phyloP scores from a whole-genome alignment of 2,329 filamentous ascomycete genomes.

The Domatiomyces globalis region DNA sequence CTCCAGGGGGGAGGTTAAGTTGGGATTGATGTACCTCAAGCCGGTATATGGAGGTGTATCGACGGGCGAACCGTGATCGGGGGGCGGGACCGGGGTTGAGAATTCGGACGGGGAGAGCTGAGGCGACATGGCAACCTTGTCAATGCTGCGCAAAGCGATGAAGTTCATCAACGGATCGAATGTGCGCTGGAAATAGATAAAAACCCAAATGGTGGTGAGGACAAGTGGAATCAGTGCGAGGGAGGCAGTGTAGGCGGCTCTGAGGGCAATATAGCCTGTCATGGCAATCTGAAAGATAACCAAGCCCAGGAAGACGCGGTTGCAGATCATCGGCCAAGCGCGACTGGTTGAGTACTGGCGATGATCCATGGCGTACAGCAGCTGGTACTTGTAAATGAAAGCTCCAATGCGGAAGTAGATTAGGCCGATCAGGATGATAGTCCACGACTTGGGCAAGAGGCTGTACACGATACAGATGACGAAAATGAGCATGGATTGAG shows the following conservation, averaged over 20 bases:
- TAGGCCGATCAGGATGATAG: conserved; percentile 63
- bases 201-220: conserved; percentile 74
- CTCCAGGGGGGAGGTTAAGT: conserved; percentile 30
- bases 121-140: conserved; percentile 40
- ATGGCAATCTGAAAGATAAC: conserved; percentile 84
- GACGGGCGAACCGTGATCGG: conserved; percentile 28
- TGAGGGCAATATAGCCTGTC: conserved; percentile 67
- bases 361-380: conserved; percentile 97
- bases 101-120: conserved; percentile 21
- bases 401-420: conserved; percentile 70
- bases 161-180: conserved; percentile 85
- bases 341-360: conserved; percentile 84
- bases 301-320: conserved; percentile 72
- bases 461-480: conserved; percentile 95
- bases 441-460: conserved; percentile 63
- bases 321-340: conserved; percentile 94
- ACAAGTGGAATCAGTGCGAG: conserved; percentile 62
- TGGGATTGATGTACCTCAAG: conserved; percentile 35
- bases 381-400: conserved; percentile 92
- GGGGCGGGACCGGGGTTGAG: conserved; percentile 28
- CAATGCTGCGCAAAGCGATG: conserved; percentile 79
- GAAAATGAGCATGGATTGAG: conserved; percentile 81
- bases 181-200: conserved; percentile 61
- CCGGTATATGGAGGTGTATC: conserved; percentile 27
- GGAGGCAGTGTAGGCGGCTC: conserved; percentile 58